These are phyloP conservation scores for Erodium trifolium DNA, from an alignment of 441 rosid species.

Conservation along the genomic window DNA sequence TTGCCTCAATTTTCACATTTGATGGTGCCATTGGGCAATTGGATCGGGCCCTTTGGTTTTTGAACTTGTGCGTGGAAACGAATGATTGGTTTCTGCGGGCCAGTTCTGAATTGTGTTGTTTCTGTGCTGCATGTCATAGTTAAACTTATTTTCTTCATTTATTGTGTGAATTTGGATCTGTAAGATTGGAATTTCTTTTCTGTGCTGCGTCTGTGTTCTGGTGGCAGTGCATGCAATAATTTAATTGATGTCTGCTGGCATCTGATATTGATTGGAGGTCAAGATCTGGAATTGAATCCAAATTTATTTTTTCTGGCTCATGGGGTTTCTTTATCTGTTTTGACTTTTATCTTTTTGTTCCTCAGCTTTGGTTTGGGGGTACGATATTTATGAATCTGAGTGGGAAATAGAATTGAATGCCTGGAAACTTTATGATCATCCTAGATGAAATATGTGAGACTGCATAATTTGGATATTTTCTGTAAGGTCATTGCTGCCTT, in stretches of 20 bases:
- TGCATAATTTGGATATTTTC: no score
- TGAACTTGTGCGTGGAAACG: neutral
- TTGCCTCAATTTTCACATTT: constrained; percentile 1
- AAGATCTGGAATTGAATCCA: neutral
- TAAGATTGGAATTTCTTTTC: neutral
- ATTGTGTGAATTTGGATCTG: neutral
- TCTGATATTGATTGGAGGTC: neutral
- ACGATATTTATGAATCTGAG: neutral
- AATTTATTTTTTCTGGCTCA: neutral
- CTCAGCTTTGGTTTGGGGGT: neutral
- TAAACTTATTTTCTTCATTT: neutral
- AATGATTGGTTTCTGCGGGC: neutral
- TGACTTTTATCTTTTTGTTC: neutral
- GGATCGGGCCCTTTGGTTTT: constrained; percentile 3
- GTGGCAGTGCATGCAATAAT: no score
- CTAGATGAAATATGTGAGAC: no score
- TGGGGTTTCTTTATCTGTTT: neutral
- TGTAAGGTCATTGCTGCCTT: no score
- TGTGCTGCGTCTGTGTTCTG: neutral
- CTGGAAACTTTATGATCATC: neutral
- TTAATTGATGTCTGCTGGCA: no score
- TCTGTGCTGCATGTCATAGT: neutral
- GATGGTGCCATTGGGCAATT: constrained; percentile 4
- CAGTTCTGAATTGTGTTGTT: no score
- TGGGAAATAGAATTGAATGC: neutral